Evolutionary conservation across 345 rosid species (phyloP).

Genomic region (sweet orange (Citrus sinensis)): DNA sequence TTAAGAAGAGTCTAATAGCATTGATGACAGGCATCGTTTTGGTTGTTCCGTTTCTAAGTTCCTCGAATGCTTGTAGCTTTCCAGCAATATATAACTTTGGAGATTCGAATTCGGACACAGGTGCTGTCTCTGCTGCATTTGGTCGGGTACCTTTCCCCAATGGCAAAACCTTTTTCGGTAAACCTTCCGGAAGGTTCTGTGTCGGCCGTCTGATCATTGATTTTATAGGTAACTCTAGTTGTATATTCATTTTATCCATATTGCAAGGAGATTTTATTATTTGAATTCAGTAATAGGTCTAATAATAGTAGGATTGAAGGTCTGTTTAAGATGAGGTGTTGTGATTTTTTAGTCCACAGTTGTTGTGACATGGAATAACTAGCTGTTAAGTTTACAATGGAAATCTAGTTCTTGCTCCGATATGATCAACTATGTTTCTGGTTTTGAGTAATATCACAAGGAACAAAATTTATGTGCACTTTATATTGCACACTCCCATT

Average conservation of each 20-base stretch:
- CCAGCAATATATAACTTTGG: constrained; percentile 23
- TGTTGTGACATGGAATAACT: too few species aligned
- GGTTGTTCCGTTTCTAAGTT: not conserved
- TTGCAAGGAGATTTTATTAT: too few species aligned
- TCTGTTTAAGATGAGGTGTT: not conserved
- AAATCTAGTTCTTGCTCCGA: too few species aligned
- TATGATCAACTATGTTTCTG: not conserved
- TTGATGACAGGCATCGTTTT: not conserved
- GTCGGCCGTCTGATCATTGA: constrained; percentile 24
- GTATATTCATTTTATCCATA: not conserved
- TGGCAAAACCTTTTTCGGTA: constrained; percentile 20
- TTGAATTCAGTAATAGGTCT: too few species aligned
- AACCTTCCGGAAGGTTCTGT: constrained; percentile 19
- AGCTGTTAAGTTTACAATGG: too few species aligned
- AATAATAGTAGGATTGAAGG: not conserved
- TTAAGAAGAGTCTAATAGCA: constrained; percentile 5
- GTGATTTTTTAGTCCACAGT: too few species aligned
- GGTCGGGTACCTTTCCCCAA: constrained; percentile 7
- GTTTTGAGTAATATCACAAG: not conserved
- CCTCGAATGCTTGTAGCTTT: constrained; percentile 6
- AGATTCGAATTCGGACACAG: constrained; percentile 31
- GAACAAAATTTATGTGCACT: not conserved
- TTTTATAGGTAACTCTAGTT: constrained; percentile 24
- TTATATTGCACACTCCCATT: not conserved
- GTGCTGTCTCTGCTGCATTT: constrained; percentile 17